Conservation (phyloP, 306 rosid genomes). For the Trichosanthes truncata region DNA sequence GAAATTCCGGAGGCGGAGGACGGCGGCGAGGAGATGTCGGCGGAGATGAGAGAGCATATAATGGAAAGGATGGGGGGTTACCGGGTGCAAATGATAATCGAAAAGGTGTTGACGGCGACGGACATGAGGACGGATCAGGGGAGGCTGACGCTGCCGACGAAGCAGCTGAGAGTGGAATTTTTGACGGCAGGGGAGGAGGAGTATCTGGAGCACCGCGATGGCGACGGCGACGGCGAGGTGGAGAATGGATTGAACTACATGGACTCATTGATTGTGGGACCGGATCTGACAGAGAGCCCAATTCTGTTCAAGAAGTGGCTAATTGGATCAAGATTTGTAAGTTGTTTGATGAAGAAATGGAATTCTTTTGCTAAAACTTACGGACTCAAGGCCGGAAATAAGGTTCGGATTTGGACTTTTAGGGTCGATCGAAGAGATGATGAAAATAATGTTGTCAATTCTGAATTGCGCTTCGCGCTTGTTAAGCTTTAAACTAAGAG, state of each 20-base stretch:
- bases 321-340: neutral
- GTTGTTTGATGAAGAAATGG: neutral
- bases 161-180: neutral
- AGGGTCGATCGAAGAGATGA: neutral
- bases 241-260: neutral
- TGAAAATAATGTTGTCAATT: neutral
- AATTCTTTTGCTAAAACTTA: neutral
- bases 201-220: neutral
- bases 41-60: neutral
- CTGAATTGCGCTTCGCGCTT: neutral
- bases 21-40: neutral
- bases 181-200: neutral
- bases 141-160: neutral
- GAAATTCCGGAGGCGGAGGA: neutral
- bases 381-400: neutral
- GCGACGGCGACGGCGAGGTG: neutral
- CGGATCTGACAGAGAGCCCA: neutral
- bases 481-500: neutral
- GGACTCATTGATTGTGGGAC: neutral
- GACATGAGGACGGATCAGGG: neutral
- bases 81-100: neutral
- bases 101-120: neutral
- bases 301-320: neutral
- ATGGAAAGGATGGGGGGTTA: neutral
- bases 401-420: neutral